Percentiles rank a stretch among this genome's conserved stretches.
Conservation (phyloP, 1,284 basidiomycete species). For the Coniferiporia sulphurascens region DNA sequence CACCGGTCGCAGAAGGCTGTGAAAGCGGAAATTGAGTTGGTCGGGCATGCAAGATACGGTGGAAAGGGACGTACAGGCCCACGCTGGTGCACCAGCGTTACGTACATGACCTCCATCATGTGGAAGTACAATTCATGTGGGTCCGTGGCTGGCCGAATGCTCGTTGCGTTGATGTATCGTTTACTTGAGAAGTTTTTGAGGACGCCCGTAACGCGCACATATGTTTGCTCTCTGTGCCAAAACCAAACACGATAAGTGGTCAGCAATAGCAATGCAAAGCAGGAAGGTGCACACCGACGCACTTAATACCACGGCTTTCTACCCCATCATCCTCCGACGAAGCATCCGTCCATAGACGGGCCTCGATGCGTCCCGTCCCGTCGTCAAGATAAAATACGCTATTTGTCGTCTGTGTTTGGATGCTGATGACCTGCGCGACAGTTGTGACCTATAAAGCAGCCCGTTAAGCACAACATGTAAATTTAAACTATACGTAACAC, state of each 20-base stretch:
- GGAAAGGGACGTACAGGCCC: constrained; percentile 28
- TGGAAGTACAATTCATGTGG: constrained; percentile 85
- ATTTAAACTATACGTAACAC: constrained; percentile 20
- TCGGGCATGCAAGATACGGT: background rate
- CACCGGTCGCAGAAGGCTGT: constrained; percentile 27
- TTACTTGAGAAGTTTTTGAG: constrained; percentile 85
- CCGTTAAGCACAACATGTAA: constrained; percentile 4
- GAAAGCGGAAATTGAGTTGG: constrained; percentile 2
- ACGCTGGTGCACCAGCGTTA: constrained; percentile 38
- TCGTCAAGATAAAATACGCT: constrained; percentile 82
- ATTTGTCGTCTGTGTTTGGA: constrained; percentile 76
- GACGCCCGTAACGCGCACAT: constrained; percentile 86
- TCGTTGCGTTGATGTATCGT: constrained; percentile 74
- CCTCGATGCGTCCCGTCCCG: constrained; percentile 85
- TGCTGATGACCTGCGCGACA: constrained; percentile 77
- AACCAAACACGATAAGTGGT: constrained; percentile 1
- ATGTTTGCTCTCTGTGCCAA: constrained; percentile 60
- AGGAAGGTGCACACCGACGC: constrained; percentile 36
- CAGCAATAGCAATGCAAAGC: background rate
- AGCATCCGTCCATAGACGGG: constrained; percentile 84
- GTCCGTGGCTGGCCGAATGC: constrained; percentile 68
- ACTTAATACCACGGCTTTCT: constrained; percentile 27
- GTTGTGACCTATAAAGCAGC: constrained; percentile 50
- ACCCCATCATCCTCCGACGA: constrained; percentile 44
- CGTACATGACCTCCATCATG: constrained; percentile 50